These are phyloP conservation scores for Aethionema arabicum DNA, from an alignment of 345 rosid genomes.

Conservation along the genomic window DNA sequence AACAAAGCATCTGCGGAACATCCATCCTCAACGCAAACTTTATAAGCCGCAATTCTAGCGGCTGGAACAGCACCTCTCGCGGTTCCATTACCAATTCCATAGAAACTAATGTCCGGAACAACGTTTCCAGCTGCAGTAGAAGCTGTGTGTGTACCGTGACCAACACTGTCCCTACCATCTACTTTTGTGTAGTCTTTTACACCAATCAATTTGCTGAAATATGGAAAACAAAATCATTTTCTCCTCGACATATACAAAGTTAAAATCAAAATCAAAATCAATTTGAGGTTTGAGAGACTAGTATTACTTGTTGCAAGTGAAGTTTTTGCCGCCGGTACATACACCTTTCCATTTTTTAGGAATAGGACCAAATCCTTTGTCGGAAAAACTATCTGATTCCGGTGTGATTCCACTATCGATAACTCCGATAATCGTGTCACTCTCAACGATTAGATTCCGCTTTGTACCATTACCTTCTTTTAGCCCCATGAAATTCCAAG, in stretches of 20 bases:
- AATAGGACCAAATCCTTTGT: slow-evolving; percentile 49
- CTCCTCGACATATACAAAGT: too few relatives aligned
- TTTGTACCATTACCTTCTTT: slow-evolving; percentile 16
- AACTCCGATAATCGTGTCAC: slow-evolving; percentile 44
- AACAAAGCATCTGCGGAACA: slow-evolving; percentile 25
- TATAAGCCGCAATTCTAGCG: slow-evolving; percentile 49
- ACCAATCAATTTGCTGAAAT: slow-evolving; percentile 33
- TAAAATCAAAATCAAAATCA: too few relatives aligned
- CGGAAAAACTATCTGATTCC: slow-evolving; percentile 49
- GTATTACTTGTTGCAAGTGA: slow-evolving; percentile 57
- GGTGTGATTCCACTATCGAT: slow-evolving; percentile 48
- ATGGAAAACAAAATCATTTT: too few relatives aligned
- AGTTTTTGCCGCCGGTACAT: slow-evolving; percentile 40
- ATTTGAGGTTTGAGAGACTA: too few relatives aligned
- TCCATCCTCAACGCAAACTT: slow-evolving; percentile 9
- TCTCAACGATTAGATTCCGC: slow-evolving; percentile 17
- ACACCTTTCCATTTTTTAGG: slow-evolving; percentile 52
- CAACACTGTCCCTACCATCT: slow-evolving; percentile 23
- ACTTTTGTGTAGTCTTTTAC: slow-evolving; percentile 30
- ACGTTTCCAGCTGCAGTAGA: slow-evolving; percentile 57
- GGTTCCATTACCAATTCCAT: slow-evolving; percentile 47
- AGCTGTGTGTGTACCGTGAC: slow-evolving; percentile 56
- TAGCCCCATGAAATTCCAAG: slow-evolving; percentile 62
- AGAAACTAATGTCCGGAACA: slow-evolving; percentile 36
- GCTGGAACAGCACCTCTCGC: slow-evolving; percentile 53